Evolutionary conservation across 2,329 filamentous ascomycete genomes (phyloP).

Genomic region (Beauveria medogensis): DNA sequence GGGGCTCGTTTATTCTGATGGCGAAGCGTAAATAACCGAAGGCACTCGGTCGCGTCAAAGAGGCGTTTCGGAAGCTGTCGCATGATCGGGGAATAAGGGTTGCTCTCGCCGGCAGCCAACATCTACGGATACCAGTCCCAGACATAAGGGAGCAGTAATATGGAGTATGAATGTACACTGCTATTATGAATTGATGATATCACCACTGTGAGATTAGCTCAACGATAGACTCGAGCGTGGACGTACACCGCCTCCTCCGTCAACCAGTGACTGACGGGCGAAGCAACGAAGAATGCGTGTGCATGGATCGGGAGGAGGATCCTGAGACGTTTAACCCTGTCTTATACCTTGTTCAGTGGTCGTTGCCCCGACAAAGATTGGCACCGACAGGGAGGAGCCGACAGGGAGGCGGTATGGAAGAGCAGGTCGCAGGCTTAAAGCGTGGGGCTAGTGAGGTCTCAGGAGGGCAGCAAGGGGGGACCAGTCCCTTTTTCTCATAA

Average conservation of each 20-base stretch:
- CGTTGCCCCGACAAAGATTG: slow-evolving; percentile 28
- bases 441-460: slow-evolving; percentile 10
- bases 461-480: slow-evolving; percentile 6
- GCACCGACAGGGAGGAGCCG: slow-evolving; percentile 14
- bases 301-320: neutral
- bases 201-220: neutral
- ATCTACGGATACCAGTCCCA: neutral
- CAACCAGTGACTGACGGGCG: neutral
- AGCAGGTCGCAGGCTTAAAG: neutral
- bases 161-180: neutral
- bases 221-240: neutral
- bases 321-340: slow-evolving; percentile 1
- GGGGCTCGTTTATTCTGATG: slow-evolving; percentile 53
- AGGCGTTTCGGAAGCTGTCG: slow-evolving; percentile 2
- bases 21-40: slow-evolving; percentile 32
- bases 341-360: slow-evolving; percentile 8
- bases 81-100: neutral
- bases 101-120: neutral
- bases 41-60: neutral
- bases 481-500: neutral
- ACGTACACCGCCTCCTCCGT: neutral
- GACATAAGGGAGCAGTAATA: neutral
- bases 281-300: neutral
- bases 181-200: neutral
- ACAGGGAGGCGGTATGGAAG: slow-evolving; percentile 6